Base-by-base conservation (phyloP, 768 basidiomycete species). In the Rhodotorula kratochvilovae region DNA sequence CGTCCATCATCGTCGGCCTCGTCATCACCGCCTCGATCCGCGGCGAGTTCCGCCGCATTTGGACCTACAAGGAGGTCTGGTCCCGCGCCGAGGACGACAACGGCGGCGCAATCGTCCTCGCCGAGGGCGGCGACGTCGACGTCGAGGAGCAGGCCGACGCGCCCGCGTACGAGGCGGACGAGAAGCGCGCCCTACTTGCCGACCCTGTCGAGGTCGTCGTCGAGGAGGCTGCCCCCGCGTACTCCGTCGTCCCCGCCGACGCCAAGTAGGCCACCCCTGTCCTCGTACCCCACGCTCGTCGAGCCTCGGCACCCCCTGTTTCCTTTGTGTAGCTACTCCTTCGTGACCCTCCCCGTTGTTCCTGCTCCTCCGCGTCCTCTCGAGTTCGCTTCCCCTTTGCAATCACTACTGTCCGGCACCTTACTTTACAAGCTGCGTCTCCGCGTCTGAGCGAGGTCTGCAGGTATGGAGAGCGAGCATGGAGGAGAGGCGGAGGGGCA, bases 51-150 rank as follows among this genome's bases (percentile, higher is more conserved):
- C 46, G 43, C 42, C 42, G 46, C 21, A 54, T 72, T 35, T 72
- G 71, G 71, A 50, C 16, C 0, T 54, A 68, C 67, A 50, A 43
- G 17, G 71, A 72, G 55, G 55, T 48, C 3, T 72, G 71, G 71
- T 43, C 60, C 7, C 53, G 63, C 46, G 21, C 50, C 54, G 48
- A 53, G 45, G 55, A 50, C 8, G 66, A 61, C 54, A 57, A 42
- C 33, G 57, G 45, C 11, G 61, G 65, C 23, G 56, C 29, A 4
- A 43, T 71, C 51, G 70, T 50, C 13, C 66, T 60, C 31, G 60
- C n/a, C 31, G 42, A 61, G 39, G 61, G n/a, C 29, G 27, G 27
- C 31, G 35, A 5, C 25, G 36, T 25, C 36, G 56, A 25, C 36
- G 25, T 2, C 3, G 56, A 57, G 13, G 56, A 10, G 17, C 21